Base-by-base conservation (phyloP, 2,329 filamentous ascomycete genomes). In the Leptosphaerulina australis region DNA sequence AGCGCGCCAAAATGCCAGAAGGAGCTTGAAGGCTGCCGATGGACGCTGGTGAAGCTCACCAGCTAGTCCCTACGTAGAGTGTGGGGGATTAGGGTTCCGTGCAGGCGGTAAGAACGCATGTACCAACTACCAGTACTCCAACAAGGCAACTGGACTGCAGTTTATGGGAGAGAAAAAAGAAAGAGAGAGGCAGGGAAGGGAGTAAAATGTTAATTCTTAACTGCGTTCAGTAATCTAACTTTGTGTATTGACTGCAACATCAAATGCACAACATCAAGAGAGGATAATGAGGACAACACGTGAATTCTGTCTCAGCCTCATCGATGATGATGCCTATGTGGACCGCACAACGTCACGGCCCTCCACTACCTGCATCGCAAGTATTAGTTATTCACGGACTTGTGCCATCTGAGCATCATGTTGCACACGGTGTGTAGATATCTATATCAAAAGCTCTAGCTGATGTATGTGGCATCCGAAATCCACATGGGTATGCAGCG, bases 71-170 rank as follows among this genome's bases (percentile, higher is more conserved):
- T 30, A 29, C 38, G 30, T 29, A 43, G 46, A 37, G 47, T 60
- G 57, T 56, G 58, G 58, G 56, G 56, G 52, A 61, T 33, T 18
- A 34, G 29, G 41, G 48, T 26, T 25, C 39, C 44, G 44, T 44
- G 33, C 30, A 37, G 38, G 24, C 38, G 33, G 38, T 25, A 44
- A 17, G 22, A 20, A 24, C 15, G 34, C 43, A 31, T 22, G 25
- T 11, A 20, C 43, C 41, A 31, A 5, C 25, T n/a, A 31, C 26
- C 15, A 29, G 17, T 12, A 12, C 22, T 10, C 7, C 9, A 14
- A n/a, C 22, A 28, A 25, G 4, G 22, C 14, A 4, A 8, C 17
- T 25, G 14, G 15, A 18, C 8, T 5, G n/a, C 18, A 14, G 18
- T 17, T 31, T 11, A 18, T 12, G 20, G 8, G 8, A 4, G 14